phyloP scores from a whole-genome alignment of 768 basidiomycete species.

The Suillus discolor region DNA sequence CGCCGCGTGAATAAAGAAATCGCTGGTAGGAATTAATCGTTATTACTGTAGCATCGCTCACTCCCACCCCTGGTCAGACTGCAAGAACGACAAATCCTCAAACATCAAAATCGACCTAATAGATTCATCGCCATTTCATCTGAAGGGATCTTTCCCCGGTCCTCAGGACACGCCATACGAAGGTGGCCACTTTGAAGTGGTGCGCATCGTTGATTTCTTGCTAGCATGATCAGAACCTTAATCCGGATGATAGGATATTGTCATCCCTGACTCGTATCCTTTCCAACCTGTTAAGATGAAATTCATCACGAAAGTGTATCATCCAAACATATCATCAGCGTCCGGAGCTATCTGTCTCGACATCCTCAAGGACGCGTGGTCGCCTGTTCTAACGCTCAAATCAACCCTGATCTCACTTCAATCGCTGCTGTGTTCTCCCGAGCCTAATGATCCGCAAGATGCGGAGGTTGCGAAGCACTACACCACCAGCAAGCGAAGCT shows the following conservation, averaged over 20 bases:
- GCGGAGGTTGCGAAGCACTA: conserved; percentile 98
- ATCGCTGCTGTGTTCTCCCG: conserved; percentile 89
- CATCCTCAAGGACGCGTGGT: conserved; percentile 88
- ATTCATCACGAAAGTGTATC: conserved; percentile 95
- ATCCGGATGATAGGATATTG: conserved; percentile 67
- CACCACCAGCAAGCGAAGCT: conserved; percentile 82
- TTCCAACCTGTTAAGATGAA: conserved; percentile 98
- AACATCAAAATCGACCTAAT: conserved; percentile 85
- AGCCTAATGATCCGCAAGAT: conserved; percentile 96
- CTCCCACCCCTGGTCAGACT: conserved; percentile 54
- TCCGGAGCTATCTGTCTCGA: conserved; percentile 96
- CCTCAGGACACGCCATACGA: conserved; percentile 93
- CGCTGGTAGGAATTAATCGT: conserved; percentile 49
- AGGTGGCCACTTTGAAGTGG: conserved; percentile 90
- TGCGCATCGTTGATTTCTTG: conserved; percentile 43
- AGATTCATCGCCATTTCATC: conserved; percentile 89
- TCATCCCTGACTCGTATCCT: conserved; percentile 89
- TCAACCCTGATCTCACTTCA: conserved; percentile 95
- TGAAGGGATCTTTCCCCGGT: conserved; percentile 89
- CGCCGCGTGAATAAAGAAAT: conserved; percentile 96
- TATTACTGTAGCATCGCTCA: not conserved
- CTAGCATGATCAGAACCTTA: conserved; percentile 9
- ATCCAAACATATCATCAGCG: conserved; percentile 93
- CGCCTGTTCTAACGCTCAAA: conserved; percentile 93
- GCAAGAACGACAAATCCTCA: conserved; percentile 93